Conservation (phyloP, 2,329 filamentous ascomycete genomes). For the Colletotrichum orbiculare region DNA sequence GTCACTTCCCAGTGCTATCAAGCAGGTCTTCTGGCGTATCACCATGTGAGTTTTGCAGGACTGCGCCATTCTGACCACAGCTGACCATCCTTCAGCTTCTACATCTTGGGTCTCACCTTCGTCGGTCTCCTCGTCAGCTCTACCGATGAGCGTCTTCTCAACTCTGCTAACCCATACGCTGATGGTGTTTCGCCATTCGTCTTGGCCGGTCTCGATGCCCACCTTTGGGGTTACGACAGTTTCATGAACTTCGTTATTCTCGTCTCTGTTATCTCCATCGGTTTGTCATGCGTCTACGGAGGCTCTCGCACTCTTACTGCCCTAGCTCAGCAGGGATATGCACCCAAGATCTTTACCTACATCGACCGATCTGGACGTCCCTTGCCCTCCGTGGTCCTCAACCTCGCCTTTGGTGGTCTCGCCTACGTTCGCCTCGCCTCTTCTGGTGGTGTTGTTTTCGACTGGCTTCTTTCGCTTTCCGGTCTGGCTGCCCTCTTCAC, state of each 20-base stretch:
- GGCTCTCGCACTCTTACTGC: slow-evolving; percentile 66
- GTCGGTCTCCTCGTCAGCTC: slow-evolving; percentile 58
- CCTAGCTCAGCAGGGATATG: slow-evolving; percentile 66
- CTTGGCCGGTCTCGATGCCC: slow-evolving; percentile 50
- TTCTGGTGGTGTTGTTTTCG: slow-evolving; percentile 64
- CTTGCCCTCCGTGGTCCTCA: slow-evolving; percentile 55
- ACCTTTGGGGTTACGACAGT: slow-evolving; percentile 58
- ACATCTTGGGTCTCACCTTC: slow-evolving; percentile 60
- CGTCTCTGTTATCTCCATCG: slow-evolving; percentile 65
- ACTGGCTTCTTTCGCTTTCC: slow-evolving; percentile 73
- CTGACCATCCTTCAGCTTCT: slow-evolving; percentile 47
- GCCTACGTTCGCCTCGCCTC: slow-evolving; percentile 59
- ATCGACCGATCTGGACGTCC: slow-evolving; percentile 65
- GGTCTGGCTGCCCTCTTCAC: slow-evolving; percentile 72
- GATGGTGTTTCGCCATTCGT: slow-evolving; percentile 42
- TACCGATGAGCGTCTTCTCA: slow-evolving; percentile 56
- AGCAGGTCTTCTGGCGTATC: slow-evolving; percentile 73
- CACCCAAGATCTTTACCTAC: slow-evolving; percentile 64
- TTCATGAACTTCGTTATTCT: slow-evolving; percentile 67
- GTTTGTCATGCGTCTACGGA: slow-evolving; percentile 65
- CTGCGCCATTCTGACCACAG: slow-evolving; percentile 39
- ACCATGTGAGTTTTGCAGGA: slow-evolving; percentile 44
- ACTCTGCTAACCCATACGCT: slow-evolving; percentile 55
- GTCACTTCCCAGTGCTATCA: slow-evolving; percentile 80
- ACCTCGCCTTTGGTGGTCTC: slow-evolving; percentile 59